Evolutionary conservation across 352 stramenopile species (phyloP).

Genomic region (Globisporangium parvum): DNA sequence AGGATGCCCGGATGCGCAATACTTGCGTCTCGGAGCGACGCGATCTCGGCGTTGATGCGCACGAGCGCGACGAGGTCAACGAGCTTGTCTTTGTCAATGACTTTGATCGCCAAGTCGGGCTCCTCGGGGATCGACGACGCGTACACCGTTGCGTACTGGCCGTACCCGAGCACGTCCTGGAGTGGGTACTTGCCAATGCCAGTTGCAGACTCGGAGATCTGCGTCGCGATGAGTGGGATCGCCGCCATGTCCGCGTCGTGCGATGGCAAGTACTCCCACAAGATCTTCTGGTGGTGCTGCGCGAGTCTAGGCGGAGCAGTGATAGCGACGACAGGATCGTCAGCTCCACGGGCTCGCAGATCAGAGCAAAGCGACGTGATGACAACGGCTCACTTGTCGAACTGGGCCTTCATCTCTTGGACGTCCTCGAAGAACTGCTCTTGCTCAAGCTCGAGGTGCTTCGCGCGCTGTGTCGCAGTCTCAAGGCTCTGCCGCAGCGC

Average conservation of each 20-base stretch:
- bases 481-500: conserved; percentile 36
- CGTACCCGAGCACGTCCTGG: conserved; percentile 68
- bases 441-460: conserved; percentile 81
- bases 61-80: conserved; percentile 61
- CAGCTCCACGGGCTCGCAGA: neutral
- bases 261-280: conserved; percentile 74
- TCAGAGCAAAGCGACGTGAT: conserved; percentile 5
- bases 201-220: conserved; percentile 46
- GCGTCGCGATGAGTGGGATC: conserved; percentile 40
- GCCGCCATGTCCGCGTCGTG: conserved; percentile 42
- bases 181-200: conserved; percentile 65
- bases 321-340: neutral
- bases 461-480: conserved; percentile 47
- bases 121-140: conserved; percentile 21
- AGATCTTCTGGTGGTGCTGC: conserved; percentile 48
- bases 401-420: conserved; percentile 67
- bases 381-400: conserved; percentile 31
- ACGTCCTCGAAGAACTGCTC: conserved; percentile 78
- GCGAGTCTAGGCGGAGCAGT: conserved; percentile 21
- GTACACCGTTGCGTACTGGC: conserved; percentile 81
- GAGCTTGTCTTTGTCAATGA: conserved; percentile 83
- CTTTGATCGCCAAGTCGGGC: conserved; percentile 61
- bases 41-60: conserved; percentile 77
- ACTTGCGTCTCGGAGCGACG: conserved; percentile 50
- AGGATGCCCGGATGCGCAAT: conserved; percentile 67